Conservation (phyloP, 75 land plant genomes). For the Isoetes taiwanensis region DNA sequence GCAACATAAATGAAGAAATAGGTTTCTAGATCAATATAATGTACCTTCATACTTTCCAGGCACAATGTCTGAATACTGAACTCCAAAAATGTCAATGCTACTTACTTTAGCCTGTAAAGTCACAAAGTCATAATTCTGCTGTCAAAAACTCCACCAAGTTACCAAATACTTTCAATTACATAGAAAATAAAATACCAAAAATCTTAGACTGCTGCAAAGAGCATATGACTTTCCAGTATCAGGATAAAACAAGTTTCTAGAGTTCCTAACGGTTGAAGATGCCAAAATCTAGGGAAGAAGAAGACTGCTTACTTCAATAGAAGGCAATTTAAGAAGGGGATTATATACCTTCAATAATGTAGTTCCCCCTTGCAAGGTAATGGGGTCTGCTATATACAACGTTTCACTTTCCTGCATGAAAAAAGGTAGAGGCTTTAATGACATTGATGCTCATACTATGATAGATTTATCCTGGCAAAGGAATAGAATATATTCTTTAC, state of each 20-base stretch:
- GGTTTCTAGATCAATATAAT: background rate
- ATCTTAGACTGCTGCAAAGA: background rate
- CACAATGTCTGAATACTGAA: conserved; percentile 46
- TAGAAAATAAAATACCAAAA: background rate
- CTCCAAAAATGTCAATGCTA: conserved; percentile 51
- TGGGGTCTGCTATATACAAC: conserved; percentile 50
- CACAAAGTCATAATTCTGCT: background rate
- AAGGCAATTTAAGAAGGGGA: background rate
- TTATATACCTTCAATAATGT: conserved; percentile 47
- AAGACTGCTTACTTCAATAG: background rate
- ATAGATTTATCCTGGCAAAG: background rate
- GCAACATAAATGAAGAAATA: background rate
- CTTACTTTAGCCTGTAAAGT: conserved; percentile 58
- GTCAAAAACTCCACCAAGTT: background rate
- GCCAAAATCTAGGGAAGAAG: background rate
- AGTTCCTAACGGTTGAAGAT: background rate
- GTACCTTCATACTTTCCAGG: conserved; percentile 77
- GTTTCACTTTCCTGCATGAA: conserved; percentile 34
- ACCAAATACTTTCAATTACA: background rate
- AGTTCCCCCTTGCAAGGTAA: conserved; percentile 41
- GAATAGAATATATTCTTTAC: background rate
- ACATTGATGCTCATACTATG: background rate
- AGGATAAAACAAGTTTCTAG: background rate
- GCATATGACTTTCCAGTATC: background rate
- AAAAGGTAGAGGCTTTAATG: background rate